Conservation (phyloP, 345 rosid species). For the Corymbia maculata region DNA sequence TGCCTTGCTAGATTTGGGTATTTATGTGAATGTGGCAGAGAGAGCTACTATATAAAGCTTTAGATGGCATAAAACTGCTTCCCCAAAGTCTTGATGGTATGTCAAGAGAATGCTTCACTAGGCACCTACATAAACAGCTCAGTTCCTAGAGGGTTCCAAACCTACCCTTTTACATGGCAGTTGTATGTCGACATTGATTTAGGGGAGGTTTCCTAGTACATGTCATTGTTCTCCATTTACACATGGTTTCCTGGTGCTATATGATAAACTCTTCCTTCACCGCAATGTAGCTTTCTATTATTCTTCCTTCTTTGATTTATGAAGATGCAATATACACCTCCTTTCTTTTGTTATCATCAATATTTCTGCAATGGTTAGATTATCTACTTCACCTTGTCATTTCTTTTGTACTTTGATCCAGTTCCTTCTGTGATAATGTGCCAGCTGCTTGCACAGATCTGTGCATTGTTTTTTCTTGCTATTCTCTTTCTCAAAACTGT, state of each 20-base stretch:
- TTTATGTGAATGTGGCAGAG: not conserved
- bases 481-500: not conserved
- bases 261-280: not conserved
- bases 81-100: not conserved
- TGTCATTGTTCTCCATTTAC: not conserved
- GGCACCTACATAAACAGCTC: not conserved
- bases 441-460: not conserved
- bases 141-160: not conserved
- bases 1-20: not conserved
- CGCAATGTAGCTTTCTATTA: not conserved
- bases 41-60: not conserved
- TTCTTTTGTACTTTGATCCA: not conserved
- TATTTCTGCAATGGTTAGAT: not conserved
- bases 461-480: not conserved
- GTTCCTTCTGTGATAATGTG: not conserved
- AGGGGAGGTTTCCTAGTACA: not conserved
- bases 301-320: not conserved
- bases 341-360: not conserved
- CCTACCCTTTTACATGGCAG: not conserved
- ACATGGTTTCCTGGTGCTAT: not conserved
- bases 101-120: not conserved
- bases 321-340: not conserved
- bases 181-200: not conserved
- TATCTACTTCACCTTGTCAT: not conserved
- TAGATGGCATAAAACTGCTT: not conserved